Percentiles rank a stretch among this genome's conserved stretches.
phyloP scores from a whole-genome alignment of 2,329 filamentous ascomycete genomes.

The Aureobasidium sp. region DNA sequence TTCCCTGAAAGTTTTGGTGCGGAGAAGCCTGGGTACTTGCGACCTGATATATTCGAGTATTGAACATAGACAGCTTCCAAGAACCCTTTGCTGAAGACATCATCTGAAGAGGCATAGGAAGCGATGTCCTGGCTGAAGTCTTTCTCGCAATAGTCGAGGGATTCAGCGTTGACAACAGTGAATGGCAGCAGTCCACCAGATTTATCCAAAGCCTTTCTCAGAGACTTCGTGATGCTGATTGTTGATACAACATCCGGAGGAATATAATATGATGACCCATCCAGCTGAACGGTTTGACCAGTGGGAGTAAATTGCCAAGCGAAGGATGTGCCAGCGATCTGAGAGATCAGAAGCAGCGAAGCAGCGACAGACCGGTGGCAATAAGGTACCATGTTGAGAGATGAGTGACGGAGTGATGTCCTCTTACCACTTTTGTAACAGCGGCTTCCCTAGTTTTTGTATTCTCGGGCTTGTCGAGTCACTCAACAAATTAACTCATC shows the following conservation, averaged over 20 bases:
- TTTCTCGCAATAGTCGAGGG: conserved; percentile 26
- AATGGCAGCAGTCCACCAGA: conserved; percentile 40
- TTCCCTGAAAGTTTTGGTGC: conserved; percentile 13
- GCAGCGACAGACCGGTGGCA: conserved; percentile 8
- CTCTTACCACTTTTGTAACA: not conserved
- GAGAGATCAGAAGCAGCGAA: conserved; percentile 3
- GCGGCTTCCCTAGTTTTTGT: not conserved
- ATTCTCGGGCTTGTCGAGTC: not conserved
- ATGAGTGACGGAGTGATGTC: not conserved
- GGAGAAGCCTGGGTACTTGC: conserved; percentile 19
- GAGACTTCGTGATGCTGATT: conserved; percentile 28
- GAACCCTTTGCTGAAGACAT: conserved; percentile 48
- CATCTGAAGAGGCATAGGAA: conserved; percentile 39
- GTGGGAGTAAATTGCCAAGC: conserved; percentile 32
- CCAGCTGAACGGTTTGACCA: conserved; percentile 45
- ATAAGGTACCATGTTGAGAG: not conserved
- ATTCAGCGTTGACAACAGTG: conserved; percentile 40
- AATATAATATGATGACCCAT: conserved; percentile 45
- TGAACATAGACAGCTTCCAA: conserved; percentile 31
- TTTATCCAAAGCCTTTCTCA: conserved; percentile 27
- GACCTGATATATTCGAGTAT: conserved; percentile 7
- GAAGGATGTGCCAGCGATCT: not conserved
- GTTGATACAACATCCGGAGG: conserved; percentile 40
- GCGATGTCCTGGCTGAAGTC: conserved; percentile 31
- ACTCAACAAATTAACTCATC: not conserved